Evolutionary conservation across 805 yeast species (phyloP).

Genomic region (Schwanniomyces polymorphus): DNA sequence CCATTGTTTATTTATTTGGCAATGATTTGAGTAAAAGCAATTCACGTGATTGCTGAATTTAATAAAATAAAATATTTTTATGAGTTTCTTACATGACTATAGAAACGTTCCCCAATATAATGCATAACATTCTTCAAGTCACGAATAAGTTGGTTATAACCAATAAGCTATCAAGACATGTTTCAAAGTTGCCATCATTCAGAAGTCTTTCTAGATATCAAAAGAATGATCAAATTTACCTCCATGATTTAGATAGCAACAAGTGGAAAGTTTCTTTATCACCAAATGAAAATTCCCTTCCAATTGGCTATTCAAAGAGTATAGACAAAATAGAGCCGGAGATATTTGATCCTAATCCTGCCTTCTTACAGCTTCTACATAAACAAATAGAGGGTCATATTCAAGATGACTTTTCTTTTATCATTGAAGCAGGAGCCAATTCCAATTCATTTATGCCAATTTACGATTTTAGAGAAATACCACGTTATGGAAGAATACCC

Average conservation of each 20-base stretch:
- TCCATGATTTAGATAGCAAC: slow-evolving; percentile 12
- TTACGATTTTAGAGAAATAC: slow-evolving; percentile 66
- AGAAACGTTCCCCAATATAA: not conserved
- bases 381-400: slow-evolving; percentile 19
- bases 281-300: slow-evolving; percentile 17
- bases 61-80: not conserved
- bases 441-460: slow-evolving; percentile 63
- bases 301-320: slow-evolving; percentile 16
- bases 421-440: slow-evolving; percentile 55
- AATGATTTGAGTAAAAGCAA: not conserved
- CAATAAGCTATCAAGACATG: not conserved
- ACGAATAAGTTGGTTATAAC: not conserved
- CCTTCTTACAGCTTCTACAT: slow-evolving; percentile 29
- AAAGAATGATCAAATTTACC: slow-evolving; percentile 16
- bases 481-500: slow-evolving; percentile 65
- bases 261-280: slow-evolving; percentile 18
- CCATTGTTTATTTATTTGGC: not conserved
- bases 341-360: slow-evolving; percentile 22
- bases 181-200: not conserved
- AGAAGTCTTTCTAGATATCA: slow-evolving; percentile 7
- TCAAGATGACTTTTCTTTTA: slow-evolving; percentile 50
- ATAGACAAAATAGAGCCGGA: slow-evolving; percentile 16
- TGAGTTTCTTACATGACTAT: not conserved
- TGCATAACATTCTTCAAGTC: not conserved
- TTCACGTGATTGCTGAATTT: not conserved